phyloP scores from a whole-genome alignment of 305 asterid species.

The Withania somnifera region DNA sequence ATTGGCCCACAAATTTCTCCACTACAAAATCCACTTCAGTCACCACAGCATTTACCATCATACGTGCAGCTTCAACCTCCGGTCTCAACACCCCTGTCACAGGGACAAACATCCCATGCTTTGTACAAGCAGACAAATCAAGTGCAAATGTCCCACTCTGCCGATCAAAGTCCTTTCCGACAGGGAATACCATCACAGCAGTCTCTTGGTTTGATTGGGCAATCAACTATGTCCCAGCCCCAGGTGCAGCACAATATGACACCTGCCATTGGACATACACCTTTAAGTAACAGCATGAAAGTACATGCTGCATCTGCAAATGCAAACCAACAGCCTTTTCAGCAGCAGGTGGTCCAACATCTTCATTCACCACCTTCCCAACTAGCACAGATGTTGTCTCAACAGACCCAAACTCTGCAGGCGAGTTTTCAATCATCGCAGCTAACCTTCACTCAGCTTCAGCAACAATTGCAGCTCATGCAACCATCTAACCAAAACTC shows the following conservation, averaged over 20 bases:
- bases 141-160: constrained; percentile 31
- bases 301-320: constrained; percentile 2
- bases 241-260: constrained; percentile 46
- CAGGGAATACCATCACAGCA: constrained; percentile 47
- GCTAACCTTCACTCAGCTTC: constrained; percentile 79
- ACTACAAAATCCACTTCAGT: constrained; percentile 46
- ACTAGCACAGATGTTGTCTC: constrained; percentile 90
- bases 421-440: constrained; percentile 89
- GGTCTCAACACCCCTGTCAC: constrained; percentile 31
- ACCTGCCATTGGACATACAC: constrained; percentile 36
- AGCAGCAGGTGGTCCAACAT: constrained; percentile 33
- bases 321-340: constrained; percentile 43
- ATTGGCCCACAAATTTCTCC: constrained; percentile 37
- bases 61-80: constrained; percentile 38
- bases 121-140: constrained; percentile 42
- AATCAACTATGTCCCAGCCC: constrained; percentile 35
- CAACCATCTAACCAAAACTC: constrained; percentile 59
- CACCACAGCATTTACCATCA: constrained; percentile 42
- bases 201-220: constrained; percentile 34
- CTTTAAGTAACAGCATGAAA: constrained; percentile 15
- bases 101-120: constrained; percentile 38
- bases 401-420: constrained; percentile 87
- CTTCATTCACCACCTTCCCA: constrained; percentile 54
- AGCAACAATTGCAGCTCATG: constrained; percentile 79
- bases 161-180: constrained; percentile 37